phyloP scores from a whole-genome alignment of 768 basidiomycete species.

The Panaeolus papilionaceus region DNA sequence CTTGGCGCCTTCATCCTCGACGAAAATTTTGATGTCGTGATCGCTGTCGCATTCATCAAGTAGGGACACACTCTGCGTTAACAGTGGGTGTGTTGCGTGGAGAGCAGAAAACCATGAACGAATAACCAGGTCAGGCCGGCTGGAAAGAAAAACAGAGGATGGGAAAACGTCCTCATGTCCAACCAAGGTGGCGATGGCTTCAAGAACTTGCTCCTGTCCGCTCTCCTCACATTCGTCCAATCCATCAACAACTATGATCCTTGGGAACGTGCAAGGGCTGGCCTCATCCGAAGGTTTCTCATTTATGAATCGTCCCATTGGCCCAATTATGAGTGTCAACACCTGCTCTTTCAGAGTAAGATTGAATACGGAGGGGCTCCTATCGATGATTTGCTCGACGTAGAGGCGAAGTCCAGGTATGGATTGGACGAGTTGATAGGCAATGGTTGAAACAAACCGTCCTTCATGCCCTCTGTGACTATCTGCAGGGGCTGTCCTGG shows the following conservation, averaged over 20 bases:
- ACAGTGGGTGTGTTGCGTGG: too few relatives aligned
- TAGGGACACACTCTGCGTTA: too few relatives aligned
- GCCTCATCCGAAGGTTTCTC: too few relatives aligned
- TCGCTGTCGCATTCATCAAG: too few relatives aligned
- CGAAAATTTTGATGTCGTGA: too few relatives aligned
- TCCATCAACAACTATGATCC: slow-evolving; percentile 26
- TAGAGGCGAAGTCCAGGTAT: slow-evolving; percentile 16
- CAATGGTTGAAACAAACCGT: slow-evolving; percentile 22
- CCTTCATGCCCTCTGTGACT: slow-evolving; percentile 13
- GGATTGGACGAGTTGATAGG: slow-evolving; percentile 19
- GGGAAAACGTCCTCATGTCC: too few relatives aligned
- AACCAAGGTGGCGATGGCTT: too few relatives aligned
- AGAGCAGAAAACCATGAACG: too few relatives aligned
- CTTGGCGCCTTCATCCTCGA: not conserved
- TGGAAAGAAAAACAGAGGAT: too few relatives aligned
- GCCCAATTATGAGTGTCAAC: slow-evolving; percentile 19
- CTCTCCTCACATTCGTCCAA: slow-evolving; percentile 23
- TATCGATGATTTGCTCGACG: slow-evolving; percentile 18
- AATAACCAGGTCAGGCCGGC: too few relatives aligned
- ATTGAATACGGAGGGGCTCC: slow-evolving; percentile 20
- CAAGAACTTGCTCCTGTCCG: too few relatives aligned
- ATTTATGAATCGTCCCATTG: not conserved
- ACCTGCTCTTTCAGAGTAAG: slow-evolving; percentile 22
- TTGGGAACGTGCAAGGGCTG: not conserved
- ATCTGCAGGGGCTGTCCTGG: slow-evolving; percentile 16